These are phyloP conservation scores for Echeveria elegans DNA, from an alignment of 164 flowering plant species.

Conservation along the genomic window DNA sequence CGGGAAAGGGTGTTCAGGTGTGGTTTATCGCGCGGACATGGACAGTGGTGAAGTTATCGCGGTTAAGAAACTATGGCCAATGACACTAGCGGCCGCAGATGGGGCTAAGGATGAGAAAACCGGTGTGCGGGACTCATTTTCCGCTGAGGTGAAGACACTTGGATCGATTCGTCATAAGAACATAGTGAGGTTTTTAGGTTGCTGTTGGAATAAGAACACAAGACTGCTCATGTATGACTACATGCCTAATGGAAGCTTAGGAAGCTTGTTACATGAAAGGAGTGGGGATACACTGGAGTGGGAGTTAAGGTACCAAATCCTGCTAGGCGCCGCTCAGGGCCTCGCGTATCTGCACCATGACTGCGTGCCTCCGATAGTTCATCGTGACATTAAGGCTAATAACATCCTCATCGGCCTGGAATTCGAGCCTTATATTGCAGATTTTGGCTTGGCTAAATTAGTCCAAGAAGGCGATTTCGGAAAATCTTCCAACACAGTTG, in stretches of 20 bases:
- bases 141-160: constrained; percentile 44
- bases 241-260: constrained; percentile 56
- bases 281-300: constrained; percentile 31
- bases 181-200: constrained; percentile 50
- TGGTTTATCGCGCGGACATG: constrained; percentile 43
- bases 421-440: constrained; percentile 52
- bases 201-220: constrained; percentile 41
- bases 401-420: constrained; percentile 53
- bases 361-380: constrained; percentile 55
- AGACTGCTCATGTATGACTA: constrained; percentile 49
- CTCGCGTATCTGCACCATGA: constrained; percentile 54
- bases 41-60: constrained; percentile 44
- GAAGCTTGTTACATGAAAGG: constrained; percentile 40
- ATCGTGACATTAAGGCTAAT: constrained; percentile 56
- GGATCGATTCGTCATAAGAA: constrained; percentile 52
- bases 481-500: constrained; percentile 28
- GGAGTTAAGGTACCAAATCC: constrained; percentile 42
- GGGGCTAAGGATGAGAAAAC: constrained; percentile 13
- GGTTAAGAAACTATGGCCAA: constrained; percentile 54
- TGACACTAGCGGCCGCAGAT: constrained; percentile 12
- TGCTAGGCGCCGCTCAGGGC: constrained; percentile 50
- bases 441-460: constrained; percentile 49
- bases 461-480: constrained; percentile 40
- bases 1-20: constrained; percentile 53
- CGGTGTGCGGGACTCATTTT: constrained; percentile 33